A percentile compares a stretch with the other conserved stretches of the same genome.
Evolutionary conservation across 2,329 filamentous ascomycete species (phyloP).

Genomic region (Onygenales sp.): DNA sequence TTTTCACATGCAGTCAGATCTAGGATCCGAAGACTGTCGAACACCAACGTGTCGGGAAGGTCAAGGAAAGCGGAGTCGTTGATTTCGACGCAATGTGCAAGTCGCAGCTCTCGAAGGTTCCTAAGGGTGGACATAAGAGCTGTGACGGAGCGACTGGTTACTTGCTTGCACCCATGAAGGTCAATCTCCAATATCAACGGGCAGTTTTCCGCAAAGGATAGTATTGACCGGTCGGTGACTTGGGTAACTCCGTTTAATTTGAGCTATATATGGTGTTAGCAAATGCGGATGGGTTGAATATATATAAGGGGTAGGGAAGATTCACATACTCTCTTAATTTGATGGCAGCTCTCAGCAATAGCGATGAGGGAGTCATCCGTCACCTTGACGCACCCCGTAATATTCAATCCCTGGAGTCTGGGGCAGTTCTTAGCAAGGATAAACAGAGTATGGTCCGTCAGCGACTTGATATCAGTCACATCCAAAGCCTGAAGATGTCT

Average conservation of each 20-base stretch:
- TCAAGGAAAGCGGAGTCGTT: slow-evolving; percentile 81
- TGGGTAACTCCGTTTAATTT: slow-evolving; percentile 92
- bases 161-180: slow-evolving; percentile 70
- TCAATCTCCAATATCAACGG: slow-evolving; percentile 95
- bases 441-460: slow-evolving; percentile 72
- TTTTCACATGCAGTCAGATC: slow-evolving; percentile 83
- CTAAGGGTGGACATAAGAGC: slow-evolving; percentile 67
- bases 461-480: slow-evolving; percentile 68
- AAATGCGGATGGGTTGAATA: background rate
- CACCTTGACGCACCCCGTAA: slow-evolving; percentile 74
- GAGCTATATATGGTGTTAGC: slow-evolving; percentile 46
- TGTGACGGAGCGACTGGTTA: slow-evolving; percentile 77
- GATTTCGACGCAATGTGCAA: slow-evolving; percentile 76
- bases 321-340: slow-evolving; percentile 67
- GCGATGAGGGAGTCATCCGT: slow-evolving; percentile 76
- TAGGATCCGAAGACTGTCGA: slow-evolving; percentile 83
- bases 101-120: slow-evolving; percentile 78
- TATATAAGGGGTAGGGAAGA: background rate
- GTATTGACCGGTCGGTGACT: slow-evolving; percentile 69
- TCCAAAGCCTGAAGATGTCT: slow-evolving; percentile 77
- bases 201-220: slow-evolving; percentile 79
- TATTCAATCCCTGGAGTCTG: slow-evolving; percentile 82
- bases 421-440: slow-evolving; percentile 72
- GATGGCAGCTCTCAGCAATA: slow-evolving; percentile 72
- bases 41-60: slow-evolving; percentile 58